Conservation (phyloP, 257 asterid genomes). For the Osmanthus fragrans region DNA sequence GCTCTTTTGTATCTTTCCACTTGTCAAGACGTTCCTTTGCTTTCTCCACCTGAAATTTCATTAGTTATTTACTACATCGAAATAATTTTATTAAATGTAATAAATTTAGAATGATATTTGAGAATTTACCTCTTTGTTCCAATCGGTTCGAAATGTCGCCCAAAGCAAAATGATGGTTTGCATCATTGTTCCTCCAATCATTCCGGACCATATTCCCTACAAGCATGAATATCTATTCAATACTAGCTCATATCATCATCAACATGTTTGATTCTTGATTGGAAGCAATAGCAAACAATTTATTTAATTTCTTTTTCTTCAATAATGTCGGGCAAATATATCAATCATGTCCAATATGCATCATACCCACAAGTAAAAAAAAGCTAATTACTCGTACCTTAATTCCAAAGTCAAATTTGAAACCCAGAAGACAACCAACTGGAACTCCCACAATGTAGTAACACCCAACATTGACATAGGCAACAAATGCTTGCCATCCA, state of each 20-base stretch:
- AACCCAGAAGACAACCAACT: slow-evolving; percentile 58
- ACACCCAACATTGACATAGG: slow-evolving; percentile 58
- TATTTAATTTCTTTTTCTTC: too few species aligned
- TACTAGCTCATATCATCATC: too few species aligned
- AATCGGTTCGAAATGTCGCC: slow-evolving; percentile 68
- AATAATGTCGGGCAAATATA: too few species aligned
- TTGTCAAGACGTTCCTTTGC: slow-evolving; percentile 55
- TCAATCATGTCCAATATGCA: too few species aligned
- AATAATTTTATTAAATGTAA: too few species aligned
- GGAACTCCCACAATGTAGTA: slow-evolving; percentile 63
- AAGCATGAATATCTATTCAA: neutral
- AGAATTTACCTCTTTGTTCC: slow-evolving; percentile 62
- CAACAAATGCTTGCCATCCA: slow-evolving; percentile 71
- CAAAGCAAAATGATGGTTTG: slow-evolving; percentile 74
- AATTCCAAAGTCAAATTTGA: slow-evolving; percentile 47
- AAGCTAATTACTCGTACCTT: slow-evolving; percentile 32
- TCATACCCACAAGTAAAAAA: too few species aligned
- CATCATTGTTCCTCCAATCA: slow-evolving; percentile 88
- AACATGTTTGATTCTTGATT: neutral
- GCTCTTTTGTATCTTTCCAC: slow-evolving; percentile 60
- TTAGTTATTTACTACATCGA: neutral
- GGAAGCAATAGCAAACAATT: neutral
- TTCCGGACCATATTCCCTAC: slow-evolving; percentile 85
- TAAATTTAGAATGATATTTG: neutral
- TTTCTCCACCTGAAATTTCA: slow-evolving; percentile 58